Conservation (phyloP, 2,329 filamentous ascomycete genomes). For the Diaporthe longicolla region DNA sequence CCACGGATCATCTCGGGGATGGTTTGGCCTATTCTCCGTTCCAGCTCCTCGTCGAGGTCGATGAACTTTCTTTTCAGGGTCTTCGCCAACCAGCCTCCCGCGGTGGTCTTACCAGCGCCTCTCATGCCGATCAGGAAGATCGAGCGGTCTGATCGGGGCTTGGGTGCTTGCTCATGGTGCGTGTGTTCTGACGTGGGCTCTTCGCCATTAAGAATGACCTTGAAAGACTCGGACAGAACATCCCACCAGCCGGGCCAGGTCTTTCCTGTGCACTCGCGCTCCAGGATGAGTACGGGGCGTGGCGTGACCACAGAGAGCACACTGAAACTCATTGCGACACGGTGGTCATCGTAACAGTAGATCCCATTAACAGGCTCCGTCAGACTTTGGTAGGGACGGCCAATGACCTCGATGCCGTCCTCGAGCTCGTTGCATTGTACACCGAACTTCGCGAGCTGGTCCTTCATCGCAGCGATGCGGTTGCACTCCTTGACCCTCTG, state of each 20-base stretch:
- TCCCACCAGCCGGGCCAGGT: constrained; percentile 99
- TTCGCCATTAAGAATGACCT: constrained; percentile 81
- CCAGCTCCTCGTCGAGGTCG: constrained; percentile 91
- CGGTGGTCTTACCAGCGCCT: constrained; percentile 95
- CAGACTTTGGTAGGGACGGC: constrained; percentile 63
- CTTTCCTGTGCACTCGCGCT: constrained; percentile 95
- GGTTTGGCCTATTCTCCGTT: constrained; percentile 77
- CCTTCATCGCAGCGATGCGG: constrained; percentile 94
- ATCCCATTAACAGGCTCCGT: constrained; percentile 75
- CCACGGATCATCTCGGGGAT: constrained; percentile 89
- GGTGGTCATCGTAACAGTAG: constrained; percentile 96
- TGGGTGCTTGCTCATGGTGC: constrained; percentile 50
- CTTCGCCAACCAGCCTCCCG: constrained; percentile 86
- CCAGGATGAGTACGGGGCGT: constrained; percentile 81
- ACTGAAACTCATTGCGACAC: constrained; percentile 98
- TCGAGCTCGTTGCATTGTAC: constrained; percentile 89
- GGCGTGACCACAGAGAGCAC: constrained; percentile 84
- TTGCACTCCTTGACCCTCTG: constrained; percentile 99
- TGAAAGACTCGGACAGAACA: constrained; percentile 82
- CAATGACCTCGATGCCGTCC: constrained; percentile 87
- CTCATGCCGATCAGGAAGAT: constrained; percentile 98
- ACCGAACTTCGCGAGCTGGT: constrained; percentile 93
- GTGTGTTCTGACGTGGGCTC: constrained; percentile 61
- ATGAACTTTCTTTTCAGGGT: constrained; percentile 83
- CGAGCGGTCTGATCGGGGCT: constrained; percentile 66